Evolutionary conservation across 768 basidiomycete genomes (phyloP).

Genomic region (Suillus sp.): DNA sequence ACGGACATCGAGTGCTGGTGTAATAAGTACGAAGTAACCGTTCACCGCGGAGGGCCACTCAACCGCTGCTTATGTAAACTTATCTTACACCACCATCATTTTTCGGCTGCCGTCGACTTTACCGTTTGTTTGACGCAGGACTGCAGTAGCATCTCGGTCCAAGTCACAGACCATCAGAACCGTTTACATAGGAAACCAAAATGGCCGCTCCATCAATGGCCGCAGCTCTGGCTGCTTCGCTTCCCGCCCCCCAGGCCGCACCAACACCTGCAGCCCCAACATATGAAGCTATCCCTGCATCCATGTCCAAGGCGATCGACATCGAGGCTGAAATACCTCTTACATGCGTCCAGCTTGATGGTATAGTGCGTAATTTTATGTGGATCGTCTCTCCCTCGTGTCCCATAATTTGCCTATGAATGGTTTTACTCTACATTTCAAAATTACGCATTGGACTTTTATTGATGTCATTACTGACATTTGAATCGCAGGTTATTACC

Average conservation of each 20-base stretch:
- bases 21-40: neutral
- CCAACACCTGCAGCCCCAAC: conserved; percentile 64
- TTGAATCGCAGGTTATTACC: conserved; percentile 68
- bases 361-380: conserved; percentile 62
- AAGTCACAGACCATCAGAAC: neutral
- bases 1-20: neutral
- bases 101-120: neutral
- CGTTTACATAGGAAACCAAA: conserved; percentile 10
- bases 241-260: conserved; percentile 62
- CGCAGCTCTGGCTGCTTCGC: conserved; percentile 83
- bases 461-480: conserved; percentile 19
- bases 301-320: conserved; percentile 92
- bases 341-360: conserved; percentile 80
- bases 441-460: neutral
- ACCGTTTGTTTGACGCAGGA: neutral
- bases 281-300: conserved; percentile 87
- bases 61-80: neutral
- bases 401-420: neutral
- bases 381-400: conserved; percentile 13
- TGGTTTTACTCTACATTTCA: conserved; percentile 1
- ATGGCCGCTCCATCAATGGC: conserved; percentile 89
- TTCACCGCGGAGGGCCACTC: neutral
- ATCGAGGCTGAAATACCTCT: conserved; percentile 89
- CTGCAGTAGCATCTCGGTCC: neutral
- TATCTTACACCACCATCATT: neutral